Conservation (phyloP, 495 filamentous ascomycete genomes). For the Chaetomium cochliodes region DNA sequence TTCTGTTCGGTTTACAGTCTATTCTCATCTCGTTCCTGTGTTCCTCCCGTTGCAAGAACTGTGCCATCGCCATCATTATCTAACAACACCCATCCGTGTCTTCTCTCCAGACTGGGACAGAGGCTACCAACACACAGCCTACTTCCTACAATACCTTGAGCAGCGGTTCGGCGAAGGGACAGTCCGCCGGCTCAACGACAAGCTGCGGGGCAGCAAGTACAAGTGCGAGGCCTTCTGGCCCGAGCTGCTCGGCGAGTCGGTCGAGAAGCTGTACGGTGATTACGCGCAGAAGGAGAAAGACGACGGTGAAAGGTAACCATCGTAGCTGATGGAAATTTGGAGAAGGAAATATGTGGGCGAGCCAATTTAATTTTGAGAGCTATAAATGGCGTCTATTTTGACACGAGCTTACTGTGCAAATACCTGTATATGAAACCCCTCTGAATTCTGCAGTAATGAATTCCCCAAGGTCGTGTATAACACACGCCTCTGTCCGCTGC, state of each 20-base stretch:
- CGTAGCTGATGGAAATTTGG: background rate
- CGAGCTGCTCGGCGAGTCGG: slow-evolving; percentile 59
- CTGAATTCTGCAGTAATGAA: too few species aligned
- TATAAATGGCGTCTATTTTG: background rate
- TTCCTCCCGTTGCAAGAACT: background rate
- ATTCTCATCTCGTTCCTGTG: background rate
- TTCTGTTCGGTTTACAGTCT: background rate
- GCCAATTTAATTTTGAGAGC: background rate
- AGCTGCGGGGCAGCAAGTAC: slow-evolving; percentile 58
- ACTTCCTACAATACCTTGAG: slow-evolving; percentile 80
- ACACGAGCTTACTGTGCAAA: background rate
- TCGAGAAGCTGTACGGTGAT: slow-evolving; percentile 71
- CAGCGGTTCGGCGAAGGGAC: slow-evolving; percentile 64
- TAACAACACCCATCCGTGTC: background rate
- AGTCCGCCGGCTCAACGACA: slow-evolving; percentile 71
- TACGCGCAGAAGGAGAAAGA: slow-evolving; percentile 49
- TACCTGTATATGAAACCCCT: too few species aligned
- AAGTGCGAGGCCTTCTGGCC: slow-evolving; percentile 68
- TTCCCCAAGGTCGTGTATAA: too few species aligned
- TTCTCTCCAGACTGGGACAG: slow-evolving; percentile 67
- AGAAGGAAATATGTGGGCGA: background rate
- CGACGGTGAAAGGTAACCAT: background rate
- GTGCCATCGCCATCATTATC: background rate
- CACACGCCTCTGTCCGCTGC: too few species aligned
- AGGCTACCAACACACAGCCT: slow-evolving; percentile 91